These are phyloP conservation scores for Anthracocystis setariae DNA, from an alignment of 1,284 basidiomycete genomes.

Conservation along the genomic window DNA sequence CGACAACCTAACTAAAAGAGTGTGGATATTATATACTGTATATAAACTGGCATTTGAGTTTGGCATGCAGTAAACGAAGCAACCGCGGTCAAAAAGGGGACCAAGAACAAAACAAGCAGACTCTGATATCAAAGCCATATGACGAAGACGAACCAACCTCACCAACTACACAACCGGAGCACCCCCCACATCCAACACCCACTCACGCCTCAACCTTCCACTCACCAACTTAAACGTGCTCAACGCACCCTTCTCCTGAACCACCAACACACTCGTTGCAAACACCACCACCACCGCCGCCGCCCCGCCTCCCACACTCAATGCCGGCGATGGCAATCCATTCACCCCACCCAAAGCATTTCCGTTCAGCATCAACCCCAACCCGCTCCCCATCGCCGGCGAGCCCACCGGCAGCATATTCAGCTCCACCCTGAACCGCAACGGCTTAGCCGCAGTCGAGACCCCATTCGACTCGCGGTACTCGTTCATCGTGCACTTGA, in stretches of 20 bases:
- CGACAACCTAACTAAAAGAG: conserved; percentile 1
- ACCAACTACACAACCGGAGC: too few relatives aligned
- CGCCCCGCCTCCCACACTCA: conserved; percentile 37
- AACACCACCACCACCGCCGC: conserved; percentile 28
- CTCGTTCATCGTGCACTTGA: conserved; percentile 57
- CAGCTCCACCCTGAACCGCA: conserved; percentile 66
- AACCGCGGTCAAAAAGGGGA: too few relatives aligned
- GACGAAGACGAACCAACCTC: not conserved
- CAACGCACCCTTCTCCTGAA: conserved; percentile 87
- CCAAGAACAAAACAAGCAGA: not conserved
- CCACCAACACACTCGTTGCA: conserved; percentile 75
- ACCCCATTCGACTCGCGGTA: conserved; percentile 45
- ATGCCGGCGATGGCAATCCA: conserved; percentile 40
- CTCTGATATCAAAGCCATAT: not conserved
- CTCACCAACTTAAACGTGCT: conserved; percentile 82
- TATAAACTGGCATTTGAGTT: not conserved
- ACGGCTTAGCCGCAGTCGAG: conserved; percentile 49
- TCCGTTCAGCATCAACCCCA: conserved; percentile 25
- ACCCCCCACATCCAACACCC: conserved; percentile 72
- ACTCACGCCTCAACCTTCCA: conserved; percentile 77
- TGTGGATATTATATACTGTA: not conserved
- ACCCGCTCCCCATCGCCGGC: conserved; percentile 27
- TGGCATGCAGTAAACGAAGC: conserved; percentile 6
- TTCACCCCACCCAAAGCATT: conserved; percentile 12
- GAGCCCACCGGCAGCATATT: conserved; percentile 58